Evolutionary conservation across 163 green algal genomes (phyloP).

Genomic region (Volvox carteri): DNA sequence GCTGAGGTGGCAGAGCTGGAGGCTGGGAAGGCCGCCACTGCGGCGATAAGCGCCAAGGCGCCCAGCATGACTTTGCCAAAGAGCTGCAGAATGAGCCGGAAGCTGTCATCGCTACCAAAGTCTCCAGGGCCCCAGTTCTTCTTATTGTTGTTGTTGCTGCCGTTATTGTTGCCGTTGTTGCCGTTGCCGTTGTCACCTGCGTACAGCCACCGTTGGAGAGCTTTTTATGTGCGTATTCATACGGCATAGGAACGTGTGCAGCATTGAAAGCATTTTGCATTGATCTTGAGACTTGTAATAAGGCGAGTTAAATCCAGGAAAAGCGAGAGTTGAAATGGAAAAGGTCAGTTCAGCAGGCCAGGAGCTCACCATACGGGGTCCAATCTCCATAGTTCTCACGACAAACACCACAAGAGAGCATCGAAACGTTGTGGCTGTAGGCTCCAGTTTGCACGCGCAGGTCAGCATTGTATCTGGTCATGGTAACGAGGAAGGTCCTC

Average conservation of each 20-base stretch:
- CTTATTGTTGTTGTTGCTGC: constrained; percentile 18
- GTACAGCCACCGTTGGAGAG: too few species aligned
- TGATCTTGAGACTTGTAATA: too few species aligned
- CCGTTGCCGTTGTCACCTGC: constrained; percentile 6
- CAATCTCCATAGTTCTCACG: not conserved
- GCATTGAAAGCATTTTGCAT: too few species aligned
- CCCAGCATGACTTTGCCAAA: not conserved
- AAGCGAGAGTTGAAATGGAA: too few species aligned
- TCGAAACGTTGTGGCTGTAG: not conserved
- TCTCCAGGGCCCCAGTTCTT: not conserved
- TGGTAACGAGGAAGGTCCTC: constrained; percentile 10
- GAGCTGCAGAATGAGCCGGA: not conserved
- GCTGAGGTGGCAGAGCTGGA: not conserved
- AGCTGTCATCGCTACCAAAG: not conserved
- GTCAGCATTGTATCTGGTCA: constrained; percentile 4
- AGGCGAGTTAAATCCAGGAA: too few species aligned
- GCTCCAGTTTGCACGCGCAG: not conserved
- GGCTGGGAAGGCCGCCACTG: not conserved
- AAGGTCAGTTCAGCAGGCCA: not conserved
- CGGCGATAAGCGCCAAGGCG: not conserved
- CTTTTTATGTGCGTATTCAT: too few species aligned
- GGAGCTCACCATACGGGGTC: not conserved
- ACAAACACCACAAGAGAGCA: constrained; percentile 17
- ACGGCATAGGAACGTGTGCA: too few species aligned
- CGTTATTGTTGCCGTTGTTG: not conserved